A percentile compares a stretch with the other conserved stretches of the same genome.
These are phyloP conservation scores for Stipa capillata DNA, from an alignment of 176 grass and related monocot genomes.

Conservation along the genomic window DNA sequence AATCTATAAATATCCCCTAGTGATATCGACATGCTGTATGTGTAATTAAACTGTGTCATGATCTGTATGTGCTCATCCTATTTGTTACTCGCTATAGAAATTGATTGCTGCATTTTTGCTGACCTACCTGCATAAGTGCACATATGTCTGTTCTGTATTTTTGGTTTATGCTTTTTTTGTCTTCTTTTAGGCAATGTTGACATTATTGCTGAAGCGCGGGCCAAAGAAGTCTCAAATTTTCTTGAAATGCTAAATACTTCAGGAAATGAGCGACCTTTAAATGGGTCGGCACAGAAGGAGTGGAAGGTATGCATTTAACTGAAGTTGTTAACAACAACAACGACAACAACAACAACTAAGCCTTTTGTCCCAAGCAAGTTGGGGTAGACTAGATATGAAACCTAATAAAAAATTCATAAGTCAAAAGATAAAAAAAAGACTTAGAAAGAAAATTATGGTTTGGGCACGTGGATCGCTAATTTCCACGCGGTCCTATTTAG, in stretches of 20 bases:
- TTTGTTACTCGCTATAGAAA: neutral
- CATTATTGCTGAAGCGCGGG: slow-evolving; percentile 43
- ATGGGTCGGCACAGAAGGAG: slow-evolving; percentile 43
- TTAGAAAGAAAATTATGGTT: no score
- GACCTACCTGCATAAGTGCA: neutral
- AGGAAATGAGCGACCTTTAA: slow-evolving; percentile 19
- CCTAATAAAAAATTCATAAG: no score
- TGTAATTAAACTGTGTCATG: neutral
- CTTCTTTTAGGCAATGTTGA: slow-evolving; percentile 49
- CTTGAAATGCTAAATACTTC: slow-evolving; percentile 88
- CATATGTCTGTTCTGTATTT: neutral
- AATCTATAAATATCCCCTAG: neutral
- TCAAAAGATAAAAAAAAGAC: no score
- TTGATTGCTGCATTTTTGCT: neutral
- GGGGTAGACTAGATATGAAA: no score
- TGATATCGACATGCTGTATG: neutral
- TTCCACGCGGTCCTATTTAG: no score
- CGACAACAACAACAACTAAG: no score
- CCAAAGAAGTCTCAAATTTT: slow-evolving; percentile 71
- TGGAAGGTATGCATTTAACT: slow-evolving; percentile 67
- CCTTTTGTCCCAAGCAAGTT: no score
- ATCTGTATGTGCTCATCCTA: neutral
- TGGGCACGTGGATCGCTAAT: no score
- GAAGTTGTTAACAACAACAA: no score
- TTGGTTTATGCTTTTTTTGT: neutral